Conservation (phyloP, 495 filamentous ascomycete species). For the Penicilliopsis zonata region DNA sequence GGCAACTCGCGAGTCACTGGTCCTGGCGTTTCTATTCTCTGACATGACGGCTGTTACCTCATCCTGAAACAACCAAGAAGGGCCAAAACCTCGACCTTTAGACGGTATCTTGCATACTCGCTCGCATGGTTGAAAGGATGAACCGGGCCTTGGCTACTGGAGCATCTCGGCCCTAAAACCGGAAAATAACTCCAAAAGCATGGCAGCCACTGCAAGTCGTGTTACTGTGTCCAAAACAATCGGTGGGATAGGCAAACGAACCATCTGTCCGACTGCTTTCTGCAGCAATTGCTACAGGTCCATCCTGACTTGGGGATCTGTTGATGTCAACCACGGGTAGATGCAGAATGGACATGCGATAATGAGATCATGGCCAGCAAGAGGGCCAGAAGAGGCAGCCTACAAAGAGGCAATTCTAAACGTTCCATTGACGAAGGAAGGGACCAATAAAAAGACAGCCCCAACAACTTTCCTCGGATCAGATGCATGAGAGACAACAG, state of each 20-base stretch:
- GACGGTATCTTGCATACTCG: not conserved
- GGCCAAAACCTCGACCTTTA: too few species aligned
- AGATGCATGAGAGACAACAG: too few species aligned
- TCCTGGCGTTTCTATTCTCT: too few species aligned
- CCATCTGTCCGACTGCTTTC: slow-evolving; percentile 5
- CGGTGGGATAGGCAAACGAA: slow-evolving; percentile 4
- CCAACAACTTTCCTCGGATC: too few species aligned
- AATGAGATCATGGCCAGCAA: slow-evolving; percentile 8
- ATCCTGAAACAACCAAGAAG: too few species aligned
- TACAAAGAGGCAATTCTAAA: too few species aligned
- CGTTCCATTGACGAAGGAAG: too few species aligned
- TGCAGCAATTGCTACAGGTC: not conserved
- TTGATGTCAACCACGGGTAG: slow-evolving; percentile 5
- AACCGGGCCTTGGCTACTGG: not conserved
- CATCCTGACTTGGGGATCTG: not conserved
- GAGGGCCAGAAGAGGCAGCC: too few species aligned
- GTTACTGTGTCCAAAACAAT: slow-evolving; percentile 9
- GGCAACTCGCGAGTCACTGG: too few species aligned
- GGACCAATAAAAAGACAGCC: too few species aligned
- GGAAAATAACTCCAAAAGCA: slow-evolving; percentile 12
- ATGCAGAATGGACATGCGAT: slow-evolving; percentile 8
- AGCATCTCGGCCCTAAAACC: not conserved
- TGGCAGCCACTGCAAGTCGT: slow-evolving; percentile 19
- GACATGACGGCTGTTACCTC: too few species aligned
- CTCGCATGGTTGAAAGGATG: not conserved